Evolutionary conservation across 2,329 filamentous ascomycete species (phyloP), one percentile per base, ranked within the genome.

Genomic region (Fusarium sp.): DNA sequence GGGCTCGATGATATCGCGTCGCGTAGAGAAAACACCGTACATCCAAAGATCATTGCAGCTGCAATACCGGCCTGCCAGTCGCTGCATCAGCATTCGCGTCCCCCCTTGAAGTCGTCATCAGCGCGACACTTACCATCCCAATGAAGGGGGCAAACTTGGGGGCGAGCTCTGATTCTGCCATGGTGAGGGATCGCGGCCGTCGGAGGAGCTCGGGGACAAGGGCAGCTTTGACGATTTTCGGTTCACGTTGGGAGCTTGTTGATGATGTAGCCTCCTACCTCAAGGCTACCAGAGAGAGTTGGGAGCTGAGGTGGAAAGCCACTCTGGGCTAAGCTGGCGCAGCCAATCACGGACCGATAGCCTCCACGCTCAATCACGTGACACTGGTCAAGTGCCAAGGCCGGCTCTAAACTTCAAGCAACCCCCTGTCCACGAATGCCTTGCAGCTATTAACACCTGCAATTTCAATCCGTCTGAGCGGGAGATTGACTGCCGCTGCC

Each of bases 81-180:
- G 71, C 68, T 58, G 72, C 62, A 77, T 80, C 69, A 81, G 77
- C 73, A 76, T 68, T 65, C 71, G 69, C 70, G 73, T 71, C 61
- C 65, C 56, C 54, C 65, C 45, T 52, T 50, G 48, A 67, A 58
- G 65, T 56, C 62, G 58, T 57, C 60, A 60, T 64, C 33, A 20
- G 50, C 14, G 45, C 31, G 16, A 41, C 65, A 86, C 92, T 85
- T 87, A 95, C 93, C 93, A 96, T 95, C 87, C 94, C 94, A 83
- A 96, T 89, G 87, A 96, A 97, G 79, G 94, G 94, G 86, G 94
- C 94, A 83, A 95, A 96, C 85, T 93, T 94, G 79, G 94, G 94
- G 69, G 92, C 87, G 72, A 91, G 84, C 76, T 92, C 90, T 77
- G 89, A 79, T 65, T 82, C 86, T 69, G 83, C 85, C 89, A 91